Evolutionary conservation across 2,329 filamentous ascomycete species (phyloP), one percentile per base, ranked within the genome.

Genomic region (Fusarium sp.): DNA sequence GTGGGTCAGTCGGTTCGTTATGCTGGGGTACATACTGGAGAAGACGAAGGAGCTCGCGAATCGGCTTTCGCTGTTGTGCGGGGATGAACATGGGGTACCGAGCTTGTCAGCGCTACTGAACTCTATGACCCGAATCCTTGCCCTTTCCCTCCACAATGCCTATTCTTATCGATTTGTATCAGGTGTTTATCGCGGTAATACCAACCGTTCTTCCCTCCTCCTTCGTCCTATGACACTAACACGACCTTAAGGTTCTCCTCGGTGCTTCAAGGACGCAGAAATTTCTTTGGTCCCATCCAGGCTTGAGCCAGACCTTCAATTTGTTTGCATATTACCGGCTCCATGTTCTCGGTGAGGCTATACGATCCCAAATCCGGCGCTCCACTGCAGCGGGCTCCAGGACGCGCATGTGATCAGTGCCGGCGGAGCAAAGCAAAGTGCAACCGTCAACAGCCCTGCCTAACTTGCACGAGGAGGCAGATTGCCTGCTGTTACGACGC

Each of bases 341-440:
- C 36, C 51, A 68, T 67, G 64, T 45, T 67, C 24, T 63, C 58
- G 24, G 26, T 67, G 17, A 67, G 55, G 39, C 51, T 67, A 18
- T 63, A 57, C 20, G 31, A 67, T 42, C 58, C 64, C 26, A 56
- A 57, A 44, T 31, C 33, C 17, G 51, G 38, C 24, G n/a, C 49
- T 28, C 36, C 58, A 17, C 58, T 67, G 45, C 58, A 63, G 26
- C 39, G 41, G 31, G 58, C 64, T 41, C 64, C 64, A 28, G 58
- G 64, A 51, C 33, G 44, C 14, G 64, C 58, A 42, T 67, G 64
- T 49, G 64, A 67, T 39, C 64, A 67, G 24, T 67, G 64, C 22
- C 64, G 64, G 14, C 64, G 58, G 39, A 63, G 47, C 22, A 67
- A 67, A 49, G 64, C 64, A 38, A 67, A 54, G 14, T 67, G 64